phyloP scores from a whole-genome alignment of 1,284 basidiomycete species.

The Porodaedalea pini region DNA sequence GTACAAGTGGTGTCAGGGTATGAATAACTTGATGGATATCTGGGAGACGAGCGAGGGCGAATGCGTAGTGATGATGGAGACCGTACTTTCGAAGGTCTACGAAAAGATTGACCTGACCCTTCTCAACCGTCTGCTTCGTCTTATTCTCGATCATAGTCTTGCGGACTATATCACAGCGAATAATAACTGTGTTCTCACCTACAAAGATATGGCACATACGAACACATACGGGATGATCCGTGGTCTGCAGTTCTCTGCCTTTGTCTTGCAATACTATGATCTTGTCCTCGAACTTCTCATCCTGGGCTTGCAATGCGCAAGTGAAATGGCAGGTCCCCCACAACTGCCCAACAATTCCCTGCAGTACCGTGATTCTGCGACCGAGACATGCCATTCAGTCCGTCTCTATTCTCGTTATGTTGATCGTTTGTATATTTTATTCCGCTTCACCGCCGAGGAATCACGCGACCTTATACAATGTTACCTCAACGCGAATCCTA shows the following conservation, averaged over 20 bases:
- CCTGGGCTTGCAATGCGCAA: conserved; percentile 89
- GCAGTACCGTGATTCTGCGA: conserved; percentile 89
- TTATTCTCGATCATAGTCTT: conserved; percentile 95
- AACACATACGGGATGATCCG: conserved; percentile 92
- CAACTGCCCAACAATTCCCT: conserved; percentile 95
- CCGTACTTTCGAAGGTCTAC: conserved; percentile 91
- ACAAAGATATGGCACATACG: conserved; percentile 93
- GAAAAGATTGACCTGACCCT: conserved; percentile 97
- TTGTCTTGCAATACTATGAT: conserved; percentile 97
- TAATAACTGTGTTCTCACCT: conserved; percentile 87
- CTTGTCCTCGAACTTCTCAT: conserved; percentile 89
- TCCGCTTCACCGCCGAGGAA: conserved; percentile 98
- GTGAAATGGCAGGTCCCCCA: conserved; percentile 97
- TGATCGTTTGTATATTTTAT: conserved; percentile 90
- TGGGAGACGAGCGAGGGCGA: conserved; percentile 98
- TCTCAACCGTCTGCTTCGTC: conserved; percentile 86
- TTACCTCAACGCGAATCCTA: conserved; percentile 94
- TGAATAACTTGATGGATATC: conserved; percentile 90
- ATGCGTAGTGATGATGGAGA: conserved; percentile 97
- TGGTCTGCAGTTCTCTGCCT: conserved; percentile 93
- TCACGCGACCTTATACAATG: conserved; percentile 97
- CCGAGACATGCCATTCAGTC: conserved; percentile 92
- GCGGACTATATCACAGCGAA: conserved; percentile 98
- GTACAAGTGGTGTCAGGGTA: conserved; percentile 96
- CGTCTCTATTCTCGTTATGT: conserved; percentile 94